Evolutionary conservation across 1,284 basidiomycete genomes (phyloP).

Genomic region (Tylopilus sp.): DNA sequence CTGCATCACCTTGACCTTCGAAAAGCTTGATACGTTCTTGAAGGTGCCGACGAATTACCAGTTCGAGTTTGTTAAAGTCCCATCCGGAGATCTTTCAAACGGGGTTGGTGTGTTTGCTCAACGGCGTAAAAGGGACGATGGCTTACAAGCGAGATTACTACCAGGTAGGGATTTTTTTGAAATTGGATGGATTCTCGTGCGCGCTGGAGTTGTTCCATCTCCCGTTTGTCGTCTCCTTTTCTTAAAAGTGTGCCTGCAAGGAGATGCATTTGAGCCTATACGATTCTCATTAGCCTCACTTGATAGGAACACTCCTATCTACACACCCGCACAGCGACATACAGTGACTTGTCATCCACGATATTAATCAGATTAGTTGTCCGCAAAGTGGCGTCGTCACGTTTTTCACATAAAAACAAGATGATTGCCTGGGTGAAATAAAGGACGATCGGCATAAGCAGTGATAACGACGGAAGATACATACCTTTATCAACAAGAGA

Average conservation of each 20-base stretch:
- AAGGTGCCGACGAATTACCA: background rate
- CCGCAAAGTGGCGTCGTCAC: background rate
- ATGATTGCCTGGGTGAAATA: background rate
- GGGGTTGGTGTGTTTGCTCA: background rate
- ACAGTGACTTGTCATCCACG: background rate
- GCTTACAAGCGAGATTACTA: background rate
- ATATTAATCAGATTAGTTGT: background rate
- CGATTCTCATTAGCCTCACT: background rate
- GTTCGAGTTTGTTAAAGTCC: background rate
- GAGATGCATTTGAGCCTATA: background rate
- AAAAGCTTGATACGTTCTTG: background rate
- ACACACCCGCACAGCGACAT: background rate
- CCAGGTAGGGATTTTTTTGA: background rate
- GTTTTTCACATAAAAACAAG: background rate
- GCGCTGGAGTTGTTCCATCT: background rate
- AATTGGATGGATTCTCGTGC: background rate
- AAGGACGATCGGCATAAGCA: background rate
- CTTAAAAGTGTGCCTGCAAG: background rate
- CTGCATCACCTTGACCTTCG: background rate
- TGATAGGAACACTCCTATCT: background rate
- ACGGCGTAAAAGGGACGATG: background rate
- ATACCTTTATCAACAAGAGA: background rate
- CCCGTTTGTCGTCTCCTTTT: background rate
- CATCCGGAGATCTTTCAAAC: background rate
- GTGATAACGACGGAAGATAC: background rate